phyloP scores from a whole-genome alignment of 1,284 basidiomycete genomes.

The Puccinia sorghi region DNA sequence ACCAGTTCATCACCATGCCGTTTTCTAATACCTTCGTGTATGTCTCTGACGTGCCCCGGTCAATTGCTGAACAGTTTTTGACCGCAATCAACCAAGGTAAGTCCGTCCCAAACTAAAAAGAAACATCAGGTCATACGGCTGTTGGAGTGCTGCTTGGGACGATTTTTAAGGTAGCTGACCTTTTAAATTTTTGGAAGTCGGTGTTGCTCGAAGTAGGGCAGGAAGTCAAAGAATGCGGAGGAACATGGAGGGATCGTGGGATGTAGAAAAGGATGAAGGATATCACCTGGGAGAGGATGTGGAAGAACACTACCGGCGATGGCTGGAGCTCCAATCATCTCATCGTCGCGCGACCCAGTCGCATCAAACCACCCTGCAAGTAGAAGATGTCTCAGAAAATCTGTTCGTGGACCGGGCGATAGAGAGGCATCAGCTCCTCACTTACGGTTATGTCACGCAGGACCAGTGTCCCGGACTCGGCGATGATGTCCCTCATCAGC shows the following conservation, averaged over 20 bases:
- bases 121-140: neutral
- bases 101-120: neutral
- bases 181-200: conserved; percentile 4
- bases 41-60: conserved; percentile 51
- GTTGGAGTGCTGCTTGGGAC: neutral
- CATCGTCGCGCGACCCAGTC: neutral
- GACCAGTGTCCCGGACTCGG: conserved; percentile 67
- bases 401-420: neutral
- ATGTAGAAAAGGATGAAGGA: conserved; percentile 22
- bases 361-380: neutral
- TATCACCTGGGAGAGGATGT: conserved; percentile 41
- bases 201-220: conserved; percentile 5
- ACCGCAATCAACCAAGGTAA: conserved; percentile 53
- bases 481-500: conserved; percentile 68
- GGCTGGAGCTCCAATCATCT: conserved; percentile 20
- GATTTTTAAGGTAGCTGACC: neutral
- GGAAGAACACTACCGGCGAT: conserved; percentile 26
- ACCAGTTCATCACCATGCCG: conserved; percentile 64
- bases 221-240: neutral
- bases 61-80: conserved; percentile 51
- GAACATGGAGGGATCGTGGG: neutral
- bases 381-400: neutral
- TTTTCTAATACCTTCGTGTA: conserved; percentile 65
- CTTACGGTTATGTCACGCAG: conserved; percentile 54
- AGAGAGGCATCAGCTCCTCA: neutral